phyloP scores from a whole-genome alignment of 768 basidiomycete genomes.

The Hypsizygus marmoreus region DNA sequence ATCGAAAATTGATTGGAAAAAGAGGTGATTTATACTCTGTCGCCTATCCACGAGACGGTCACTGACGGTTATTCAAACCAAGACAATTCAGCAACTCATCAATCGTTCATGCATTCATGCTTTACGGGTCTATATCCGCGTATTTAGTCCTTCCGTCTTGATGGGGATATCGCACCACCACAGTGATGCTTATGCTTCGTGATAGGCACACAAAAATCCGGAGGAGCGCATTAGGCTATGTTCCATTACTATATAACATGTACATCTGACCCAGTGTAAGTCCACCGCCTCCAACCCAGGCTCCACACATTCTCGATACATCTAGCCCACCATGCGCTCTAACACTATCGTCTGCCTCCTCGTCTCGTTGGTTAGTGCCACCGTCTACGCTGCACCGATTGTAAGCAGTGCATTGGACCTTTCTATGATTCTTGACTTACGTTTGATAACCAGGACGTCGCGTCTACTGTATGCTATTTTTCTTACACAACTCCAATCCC shows the following conservation, averaged over 20 bases:
- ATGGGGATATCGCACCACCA: constrained; percentile 21
- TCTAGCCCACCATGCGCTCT: constrained; percentile 13
- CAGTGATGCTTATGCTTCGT: constrained; percentile 18
- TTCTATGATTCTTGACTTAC: neutral
- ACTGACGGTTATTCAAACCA: constrained; percentile 6
- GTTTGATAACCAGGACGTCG: constrained; percentile 4
- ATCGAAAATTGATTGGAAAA: no score
- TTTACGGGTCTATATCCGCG: constrained; percentile 11
- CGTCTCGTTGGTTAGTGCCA: constrained; percentile 10
- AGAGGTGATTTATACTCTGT: neutral
- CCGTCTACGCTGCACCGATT: constrained; percentile 15
- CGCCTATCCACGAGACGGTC: neutral
- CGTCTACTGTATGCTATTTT: constrained; percentile 3
- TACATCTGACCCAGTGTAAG: constrained; percentile 6
- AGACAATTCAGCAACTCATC: constrained; percentile 6
- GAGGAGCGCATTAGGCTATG: constrained; percentile 18
- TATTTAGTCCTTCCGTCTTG: constrained; percentile 13
- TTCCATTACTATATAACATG: constrained; percentile 23
- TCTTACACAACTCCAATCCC: no score
- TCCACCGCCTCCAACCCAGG: constrained; percentile 7
- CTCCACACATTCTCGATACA: constrained; percentile 5
- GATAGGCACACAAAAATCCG: constrained; percentile 22
- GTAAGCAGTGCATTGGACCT: constrained; percentile 9
- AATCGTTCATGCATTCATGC: constrained; percentile 1
- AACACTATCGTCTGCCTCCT: constrained; percentile 11